phyloP scores from a whole-genome alignment of 2,329 filamentous ascomycete genomes.

The Hymenoscyphus fructigenus region DNA sequence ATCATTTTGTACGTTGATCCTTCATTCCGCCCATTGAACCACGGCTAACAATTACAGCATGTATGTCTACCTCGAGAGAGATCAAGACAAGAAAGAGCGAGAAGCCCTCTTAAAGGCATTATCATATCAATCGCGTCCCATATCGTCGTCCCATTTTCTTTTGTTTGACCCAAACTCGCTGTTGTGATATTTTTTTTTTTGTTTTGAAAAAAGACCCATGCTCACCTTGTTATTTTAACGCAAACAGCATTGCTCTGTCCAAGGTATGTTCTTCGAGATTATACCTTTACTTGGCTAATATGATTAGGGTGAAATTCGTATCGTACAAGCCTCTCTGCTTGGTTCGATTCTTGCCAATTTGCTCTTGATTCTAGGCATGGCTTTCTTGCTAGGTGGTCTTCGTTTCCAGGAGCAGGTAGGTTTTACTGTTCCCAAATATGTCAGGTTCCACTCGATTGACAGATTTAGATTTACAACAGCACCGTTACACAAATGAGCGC shows the following conservation, averaged over 20 bases:
- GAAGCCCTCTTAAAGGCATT: constrained; percentile 43
- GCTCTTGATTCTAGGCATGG: constrained; percentile 87
- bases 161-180: constrained; percentile 22
- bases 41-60: constrained; percentile 44
- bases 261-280: constrained; percentile 49
- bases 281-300: constrained; percentile 26
- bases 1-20: constrained; percentile 65
- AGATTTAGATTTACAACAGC: constrained; percentile 77
- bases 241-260: constrained; percentile 67
- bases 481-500: constrained; percentile 97
- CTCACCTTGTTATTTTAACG: constrained; percentile 38
- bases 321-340: constrained; percentile 86
- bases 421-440: background rate
- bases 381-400: constrained; percentile 81
- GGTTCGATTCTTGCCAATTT: constrained; percentile 89
- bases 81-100: constrained; percentile 48
- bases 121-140: constrained; percentile 48
- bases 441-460: constrained; percentile 16
- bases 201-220: constrained; percentile 34
- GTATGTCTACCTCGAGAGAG: constrained; percentile 49
- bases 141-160: constrained; percentile 35
- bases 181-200: constrained; percentile 21
- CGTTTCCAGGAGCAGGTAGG: constrained; percentile 79
- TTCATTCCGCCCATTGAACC: constrained; percentile 6
- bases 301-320: constrained; percentile 71